Evolutionary conservation across 148 eudicot species (phyloP).

Genomic region (Persicaria maculosa): DNA sequence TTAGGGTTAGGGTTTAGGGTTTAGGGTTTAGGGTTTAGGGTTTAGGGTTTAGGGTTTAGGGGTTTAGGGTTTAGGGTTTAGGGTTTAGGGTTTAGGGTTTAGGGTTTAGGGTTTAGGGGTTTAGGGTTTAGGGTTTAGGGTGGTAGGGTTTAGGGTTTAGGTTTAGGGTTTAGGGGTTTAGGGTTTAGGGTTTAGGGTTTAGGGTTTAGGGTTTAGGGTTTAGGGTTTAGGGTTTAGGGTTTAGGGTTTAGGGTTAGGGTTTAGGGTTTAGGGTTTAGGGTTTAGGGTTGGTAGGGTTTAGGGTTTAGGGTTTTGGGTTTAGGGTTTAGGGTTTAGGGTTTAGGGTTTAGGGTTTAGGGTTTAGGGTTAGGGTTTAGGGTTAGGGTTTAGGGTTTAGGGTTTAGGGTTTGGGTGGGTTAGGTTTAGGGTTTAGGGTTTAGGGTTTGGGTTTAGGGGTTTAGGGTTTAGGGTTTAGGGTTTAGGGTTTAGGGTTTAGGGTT

Average conservation of each 20-base stretch:
- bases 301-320: conserved; percentile 17
- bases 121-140: conserved; percentile 22
- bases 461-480: too few species aligned
- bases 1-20: conserved; percentile 22
- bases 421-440: conserved; percentile 9
- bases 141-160: conserved; percentile 20
- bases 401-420: conserved; percentile 27
- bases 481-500: too few species aligned
- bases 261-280: conserved; percentile 28
- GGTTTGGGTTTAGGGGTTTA: too few species aligned
- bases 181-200: conserved; percentile 26
- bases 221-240: conserved; percentile 18
- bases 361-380: conserved; percentile 31
- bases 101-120: conserved; percentile 17
- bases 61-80: conserved; percentile 24
- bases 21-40: conserved; percentile 22
- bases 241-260: conserved; percentile 22
- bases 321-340: conserved; percentile 30
- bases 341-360: conserved; percentile 36
- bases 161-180: conserved; percentile 17
- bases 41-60: conserved; percentile 20
- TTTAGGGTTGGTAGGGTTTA: conserved; percentile 15
- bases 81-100: conserved; percentile 23
- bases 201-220: conserved; percentile 28
- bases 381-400: conserved; percentile 29